These are phyloP conservation scores for Primulina tabacum DNA, from an alignment of 257 asterid genomes.

Conservation along the genomic window DNA sequence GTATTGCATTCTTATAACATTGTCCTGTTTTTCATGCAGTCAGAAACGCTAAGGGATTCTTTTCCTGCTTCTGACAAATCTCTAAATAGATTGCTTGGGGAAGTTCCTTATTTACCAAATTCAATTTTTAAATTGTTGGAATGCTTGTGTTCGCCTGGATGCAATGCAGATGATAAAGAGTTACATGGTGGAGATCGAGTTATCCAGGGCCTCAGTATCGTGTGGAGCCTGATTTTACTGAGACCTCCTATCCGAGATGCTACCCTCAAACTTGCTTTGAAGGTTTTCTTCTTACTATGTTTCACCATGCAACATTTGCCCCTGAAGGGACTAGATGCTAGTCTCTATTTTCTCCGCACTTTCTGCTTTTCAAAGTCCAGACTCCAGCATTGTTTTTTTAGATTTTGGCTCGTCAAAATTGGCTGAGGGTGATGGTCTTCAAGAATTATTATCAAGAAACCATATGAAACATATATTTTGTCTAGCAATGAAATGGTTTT, in stretches of 20 bases:
- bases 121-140: constrained; percentile 72
- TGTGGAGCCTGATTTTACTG: constrained; percentile 85
- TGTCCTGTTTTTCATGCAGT: constrained; percentile 46
- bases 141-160: constrained; percentile 78
- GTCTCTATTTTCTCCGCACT: neutral
- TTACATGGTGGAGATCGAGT: constrained; percentile 84
- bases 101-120: constrained; percentile 87
- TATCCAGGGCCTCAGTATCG: constrained; percentile 90
- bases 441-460: neutral
- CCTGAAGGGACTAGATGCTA: constrained; percentile 5
- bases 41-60: constrained; percentile 81
- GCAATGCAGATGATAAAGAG: constrained; percentile 61
- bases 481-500: too few species aligned
- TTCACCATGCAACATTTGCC: neutral
- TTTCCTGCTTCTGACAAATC: constrained; percentile 98
- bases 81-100: constrained; percentile 84
- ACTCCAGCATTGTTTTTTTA: neutral
- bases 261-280: constrained; percentile 79
- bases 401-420: constrained; percentile 12
- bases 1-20: constrained; percentile 23
- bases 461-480: neutral
- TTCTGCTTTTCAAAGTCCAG: neutral
- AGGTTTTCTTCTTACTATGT: constrained; percentile 50
- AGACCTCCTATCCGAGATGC: constrained; percentile 91
- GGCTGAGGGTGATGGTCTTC: neutral